phyloP scores from a whole-genome alignment of 768 basidiomycete species.

The Podaxis mareebaensis region DNA sequence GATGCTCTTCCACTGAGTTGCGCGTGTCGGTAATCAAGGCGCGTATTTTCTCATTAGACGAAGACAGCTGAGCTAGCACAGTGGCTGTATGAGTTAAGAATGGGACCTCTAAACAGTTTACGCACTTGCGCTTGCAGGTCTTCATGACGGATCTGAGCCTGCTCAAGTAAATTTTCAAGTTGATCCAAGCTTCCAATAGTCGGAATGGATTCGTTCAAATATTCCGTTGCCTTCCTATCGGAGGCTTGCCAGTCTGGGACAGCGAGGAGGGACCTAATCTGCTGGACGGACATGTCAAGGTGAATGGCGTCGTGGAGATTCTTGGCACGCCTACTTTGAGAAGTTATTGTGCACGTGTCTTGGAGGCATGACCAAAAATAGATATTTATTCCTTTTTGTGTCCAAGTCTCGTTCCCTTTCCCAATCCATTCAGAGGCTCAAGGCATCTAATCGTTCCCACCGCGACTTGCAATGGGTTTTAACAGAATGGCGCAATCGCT shows the following conservation, averaged over 20 bases:
- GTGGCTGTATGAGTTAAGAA: constrained; percentile 36
- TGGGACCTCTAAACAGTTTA: constrained; percentile 18
- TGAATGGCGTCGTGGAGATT: neutral
- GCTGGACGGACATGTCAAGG: constrained; percentile 28
- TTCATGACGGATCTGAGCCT: constrained; percentile 41
- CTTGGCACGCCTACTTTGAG: neutral
- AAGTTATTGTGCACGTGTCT: neutral
- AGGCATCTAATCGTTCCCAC: neutral
- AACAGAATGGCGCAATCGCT: constrained; percentile 10
- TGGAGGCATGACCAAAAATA: neutral
- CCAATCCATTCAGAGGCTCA: neutral
- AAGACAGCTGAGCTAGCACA: constrained; percentile 56
- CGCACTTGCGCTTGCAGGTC: constrained; percentile 49
- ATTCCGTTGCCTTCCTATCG: constrained; percentile 33
- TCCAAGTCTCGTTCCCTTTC: too few relatives aligned
- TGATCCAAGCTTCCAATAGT: constrained; percentile 52
- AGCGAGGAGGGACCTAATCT: constrained; percentile 49
- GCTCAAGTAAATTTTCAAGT: constrained; percentile 43
- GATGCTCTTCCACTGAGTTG: constrained; percentile 43
- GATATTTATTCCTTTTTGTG: too few relatives aligned
- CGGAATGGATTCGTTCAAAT: constrained; percentile 47
- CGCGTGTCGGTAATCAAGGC: constrained; percentile 52
- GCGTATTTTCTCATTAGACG: constrained; percentile 49
- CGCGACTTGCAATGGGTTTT: neutral
- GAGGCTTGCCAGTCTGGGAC: constrained; percentile 44